These are phyloP conservation scores for Terfezia boudieri DNA, from an alignment of 495 filamentous ascomycete genomes.

Conservation along the genomic window DNA sequence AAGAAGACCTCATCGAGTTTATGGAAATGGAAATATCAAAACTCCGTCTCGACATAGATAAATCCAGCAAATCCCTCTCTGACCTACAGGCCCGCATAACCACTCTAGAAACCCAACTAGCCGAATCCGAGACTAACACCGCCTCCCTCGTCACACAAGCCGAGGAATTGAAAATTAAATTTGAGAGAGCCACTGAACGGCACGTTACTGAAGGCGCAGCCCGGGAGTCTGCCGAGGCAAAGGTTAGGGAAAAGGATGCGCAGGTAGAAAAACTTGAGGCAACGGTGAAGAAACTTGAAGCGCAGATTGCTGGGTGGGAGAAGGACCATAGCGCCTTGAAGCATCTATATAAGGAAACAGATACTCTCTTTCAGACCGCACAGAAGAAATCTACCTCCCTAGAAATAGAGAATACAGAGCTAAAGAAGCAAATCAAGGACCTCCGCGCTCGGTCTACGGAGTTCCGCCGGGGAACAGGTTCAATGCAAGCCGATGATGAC, in stretches of 20 bases:
- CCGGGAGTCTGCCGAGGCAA: constrained; percentile 1
- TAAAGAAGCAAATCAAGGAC: constrained; percentile 31
- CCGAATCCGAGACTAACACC: constrained; percentile 29
- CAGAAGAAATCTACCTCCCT: constrained; percentile 12
- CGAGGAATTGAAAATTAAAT: constrained; percentile 38
- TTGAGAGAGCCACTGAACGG: constrained; percentile 19
- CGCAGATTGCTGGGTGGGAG: constrained; percentile 2
- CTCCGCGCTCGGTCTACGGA: constrained; percentile 29
- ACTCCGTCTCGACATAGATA: constrained; percentile 35
- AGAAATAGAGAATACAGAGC: constrained; percentile 32
- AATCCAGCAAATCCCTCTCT: constrained; percentile 18
- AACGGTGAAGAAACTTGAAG: background rate
- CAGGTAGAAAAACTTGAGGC: background rate
- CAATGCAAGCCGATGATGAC: constrained; percentile 29
- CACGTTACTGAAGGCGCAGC: background rate
- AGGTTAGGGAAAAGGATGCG: background rate
- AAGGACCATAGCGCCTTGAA: constrained; percentile 28
- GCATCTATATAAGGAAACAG: constrained; percentile 44
- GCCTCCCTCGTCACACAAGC: constrained; percentile 30
- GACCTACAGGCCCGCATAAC: constrained; percentile 19
- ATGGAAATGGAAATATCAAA: constrained; percentile 57
- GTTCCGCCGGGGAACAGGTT: constrained; percentile 26
- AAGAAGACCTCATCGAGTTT: constrained; percentile 32
- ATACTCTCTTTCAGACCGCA: constrained; percentile 28
- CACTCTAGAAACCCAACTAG: constrained; percentile 32